A percentile compares a stretch with the other conserved stretches of the same genome.
These are phyloP conservation scores for Fusarium avenaceum DNA, from an alignment of 2,329 filamentous ascomycete genomes.

Conservation along the genomic window DNA sequence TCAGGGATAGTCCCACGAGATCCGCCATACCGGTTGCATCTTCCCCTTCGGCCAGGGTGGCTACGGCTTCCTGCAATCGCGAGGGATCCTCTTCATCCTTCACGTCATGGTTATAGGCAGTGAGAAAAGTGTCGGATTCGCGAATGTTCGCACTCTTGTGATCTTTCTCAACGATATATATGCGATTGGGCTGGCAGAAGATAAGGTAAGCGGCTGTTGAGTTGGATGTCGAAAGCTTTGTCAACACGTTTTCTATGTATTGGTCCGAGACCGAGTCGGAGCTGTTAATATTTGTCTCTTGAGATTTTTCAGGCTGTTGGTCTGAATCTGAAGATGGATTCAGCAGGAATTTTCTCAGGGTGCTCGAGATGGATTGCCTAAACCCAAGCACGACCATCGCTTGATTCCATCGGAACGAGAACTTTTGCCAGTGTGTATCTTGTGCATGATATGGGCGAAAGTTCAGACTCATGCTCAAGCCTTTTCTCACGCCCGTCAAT, in stretches of 20 bases:
- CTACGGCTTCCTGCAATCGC: conserved; percentile 18
- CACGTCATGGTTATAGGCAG: conserved; percentile 49
- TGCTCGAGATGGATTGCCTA: conserved; percentile 47
- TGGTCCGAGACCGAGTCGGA: background rate
- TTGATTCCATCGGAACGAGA: conserved; percentile 50
- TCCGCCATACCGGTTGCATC: conserved; percentile 43
- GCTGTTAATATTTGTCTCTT: background rate
- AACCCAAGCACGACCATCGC: conserved; percentile 45
- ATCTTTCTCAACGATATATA: conserved; percentile 50
- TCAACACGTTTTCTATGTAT: conserved; percentile 33
- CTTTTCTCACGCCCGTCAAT: conserved; percentile 61
- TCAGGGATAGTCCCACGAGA: conserved; percentile 42
- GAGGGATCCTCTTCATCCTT: conserved; percentile 43
- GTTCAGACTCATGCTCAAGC: conserved; percentile 64
- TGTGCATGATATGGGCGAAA: conserved; percentile 55
- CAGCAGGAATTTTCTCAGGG: conserved; percentile 44
- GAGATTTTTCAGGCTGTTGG: fast-evolving
- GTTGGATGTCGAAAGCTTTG: conserved; percentile 19
- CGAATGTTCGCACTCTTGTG: conserved; percentile 38
- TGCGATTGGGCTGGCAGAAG: conserved; percentile 45
- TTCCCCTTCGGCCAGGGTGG: conserved; percentile 7
- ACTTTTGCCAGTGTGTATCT: conserved; percentile 19
- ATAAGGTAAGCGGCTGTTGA: conserved; percentile 52
- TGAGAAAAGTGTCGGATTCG: conserved; percentile 43
- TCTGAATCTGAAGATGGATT: background rate